These are phyloP conservation scores for Plasmopara viticola DNA, from an alignment of 352 stramenopile species.

Conservation along the genomic window DNA sequence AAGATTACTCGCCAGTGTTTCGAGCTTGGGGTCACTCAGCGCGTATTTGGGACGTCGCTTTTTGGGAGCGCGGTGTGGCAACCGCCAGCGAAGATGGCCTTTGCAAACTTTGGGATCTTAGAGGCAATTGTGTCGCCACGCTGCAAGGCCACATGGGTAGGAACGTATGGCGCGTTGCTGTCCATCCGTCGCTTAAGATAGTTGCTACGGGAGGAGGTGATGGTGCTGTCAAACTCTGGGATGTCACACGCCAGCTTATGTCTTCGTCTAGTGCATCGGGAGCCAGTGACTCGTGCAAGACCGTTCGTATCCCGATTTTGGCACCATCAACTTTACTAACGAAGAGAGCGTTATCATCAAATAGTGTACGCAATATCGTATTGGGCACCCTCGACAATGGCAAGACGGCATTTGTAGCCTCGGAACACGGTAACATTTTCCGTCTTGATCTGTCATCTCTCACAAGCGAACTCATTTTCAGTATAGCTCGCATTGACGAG, in stretches of 20 bases:
- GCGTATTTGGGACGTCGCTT: slow-evolving; percentile 82
- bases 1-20: slow-evolving; percentile 45
- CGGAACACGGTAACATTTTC: slow-evolving; percentile 57
- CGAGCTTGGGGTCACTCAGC: slow-evolving; percentile 76
- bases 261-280: slow-evolving; percentile 23
- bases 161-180: slow-evolving; percentile 70
- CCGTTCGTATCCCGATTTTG: slow-evolving; percentile 19
- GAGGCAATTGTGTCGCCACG: slow-evolving; percentile 60
- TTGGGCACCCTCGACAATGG: slow-evolving; percentile 23
- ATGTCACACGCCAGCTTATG: slow-evolving; percentile 48
- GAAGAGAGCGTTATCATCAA: slow-evolving; percentile 24
- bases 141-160: slow-evolving; percentile 69
- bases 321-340: slow-evolving; percentile 5
- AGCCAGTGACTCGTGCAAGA: slow-evolving; percentile 13
- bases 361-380: slow-evolving; percentile 50
- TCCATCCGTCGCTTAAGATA: slow-evolving; percentile 44
- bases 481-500: slow-evolving; percentile 2
- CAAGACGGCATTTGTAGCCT: slow-evolving; percentile 45
- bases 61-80: slow-evolving; percentile 37
- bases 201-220: slow-evolving; percentile 73
- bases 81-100: slow-evolving; percentile 76
- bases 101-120: slow-evolving; percentile 63
- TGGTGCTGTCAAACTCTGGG: slow-evolving; percentile 74
- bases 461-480: slow-evolving; percentile 30
- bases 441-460: slow-evolving; percentile 32